Evolutionary conservation across 2,329 filamentous ascomycete species (phyloP).

Genomic region (Dothistroma septosporum): DNA sequence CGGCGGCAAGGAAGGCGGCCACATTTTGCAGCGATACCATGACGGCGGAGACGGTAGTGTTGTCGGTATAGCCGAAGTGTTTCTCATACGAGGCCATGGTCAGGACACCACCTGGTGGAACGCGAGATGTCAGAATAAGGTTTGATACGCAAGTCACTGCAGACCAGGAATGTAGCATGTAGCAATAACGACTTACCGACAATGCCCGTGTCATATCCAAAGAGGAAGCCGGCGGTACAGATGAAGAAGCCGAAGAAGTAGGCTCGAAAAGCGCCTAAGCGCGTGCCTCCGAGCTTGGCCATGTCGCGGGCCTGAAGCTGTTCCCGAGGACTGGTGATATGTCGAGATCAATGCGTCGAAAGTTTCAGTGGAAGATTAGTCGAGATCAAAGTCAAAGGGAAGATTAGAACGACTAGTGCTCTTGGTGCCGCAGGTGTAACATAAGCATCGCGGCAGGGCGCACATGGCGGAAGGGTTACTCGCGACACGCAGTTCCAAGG

Average conservation of each 20-base stretch:
- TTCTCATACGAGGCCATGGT: constrained; percentile 27
- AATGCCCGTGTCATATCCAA: constrained; percentile 46
- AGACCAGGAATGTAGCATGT: neutral
- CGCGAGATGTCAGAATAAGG: neutral
- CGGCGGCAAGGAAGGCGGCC: constrained; percentile 51
- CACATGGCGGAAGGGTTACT: neutral
- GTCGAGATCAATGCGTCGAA: neutral
- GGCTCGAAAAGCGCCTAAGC: constrained; percentile 22
- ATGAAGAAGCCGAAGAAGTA: constrained; percentile 28
- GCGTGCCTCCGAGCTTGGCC: constrained; percentile 23
- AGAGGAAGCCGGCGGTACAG: constrained; percentile 25
- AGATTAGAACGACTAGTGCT: neutral
- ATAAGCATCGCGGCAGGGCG: neutral
- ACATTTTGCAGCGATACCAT: constrained; percentile 51
- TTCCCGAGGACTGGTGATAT: neutral
- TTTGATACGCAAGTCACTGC: neutral
- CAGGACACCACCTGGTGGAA: constrained; percentile 26
- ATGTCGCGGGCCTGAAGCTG: constrained; percentile 6
- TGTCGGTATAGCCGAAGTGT: constrained; percentile 28
- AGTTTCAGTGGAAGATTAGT: neutral
- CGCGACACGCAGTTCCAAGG: neutral
- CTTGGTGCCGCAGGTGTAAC: neutral
- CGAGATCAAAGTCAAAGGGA: neutral
- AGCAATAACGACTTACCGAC: constrained; percentile 13
- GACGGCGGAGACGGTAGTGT: constrained; percentile 36